Evolutionary conservation across 352 stramenopile species (phyloP), one percentile per base, ranked within the genome.

Genomic region (Ochromonadaceae sp.): DNA sequence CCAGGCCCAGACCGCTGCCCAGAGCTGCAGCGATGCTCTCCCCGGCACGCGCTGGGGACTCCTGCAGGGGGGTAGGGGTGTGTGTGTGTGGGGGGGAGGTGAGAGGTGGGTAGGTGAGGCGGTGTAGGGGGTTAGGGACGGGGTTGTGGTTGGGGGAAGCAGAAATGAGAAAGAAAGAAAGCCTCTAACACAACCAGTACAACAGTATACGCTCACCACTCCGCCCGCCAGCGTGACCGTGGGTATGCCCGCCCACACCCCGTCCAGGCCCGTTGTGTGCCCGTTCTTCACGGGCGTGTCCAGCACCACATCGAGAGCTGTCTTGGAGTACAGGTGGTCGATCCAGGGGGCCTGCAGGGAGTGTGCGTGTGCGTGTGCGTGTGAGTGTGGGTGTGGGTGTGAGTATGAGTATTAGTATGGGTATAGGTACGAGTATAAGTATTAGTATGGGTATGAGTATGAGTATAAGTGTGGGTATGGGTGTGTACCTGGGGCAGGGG

Each of bases 261-360:
- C 81, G 52, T 90, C 82, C 25, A 87, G 57, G 20, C 59, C 67
- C 10, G 82, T 88, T 15, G 81, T 89, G 68, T 89, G 82, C 0
- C 81, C 82, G 48, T 88, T 89, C 67, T 88, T 88, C 12, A 84
- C 60, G n/a, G 76, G 62, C 1, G 82, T 88, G 52, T 90, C 82
- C 7, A 90, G 77, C 15, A 85, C 60, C 5, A 90, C 44, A 35
- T 90, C 80, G 0, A 80, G 77, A 0, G 67, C 71, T 36, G 78
- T 78, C 46, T 90, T 90, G 15, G 67, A 66, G 57, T 80, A 71
- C 1, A 79, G 83, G 62, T 90, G 82, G 25, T 86, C 72, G 26
- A 90, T 79, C 81, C 81, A 90, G 22, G 80, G 76, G 40, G 41
- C 5, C 42, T 66, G 40, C 40, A 20, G 40, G 40, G 20, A 20